phyloP scores from a whole-genome alignment of 352 stramenopile genomes.

The Phytophthora hibernalis region DNA sequence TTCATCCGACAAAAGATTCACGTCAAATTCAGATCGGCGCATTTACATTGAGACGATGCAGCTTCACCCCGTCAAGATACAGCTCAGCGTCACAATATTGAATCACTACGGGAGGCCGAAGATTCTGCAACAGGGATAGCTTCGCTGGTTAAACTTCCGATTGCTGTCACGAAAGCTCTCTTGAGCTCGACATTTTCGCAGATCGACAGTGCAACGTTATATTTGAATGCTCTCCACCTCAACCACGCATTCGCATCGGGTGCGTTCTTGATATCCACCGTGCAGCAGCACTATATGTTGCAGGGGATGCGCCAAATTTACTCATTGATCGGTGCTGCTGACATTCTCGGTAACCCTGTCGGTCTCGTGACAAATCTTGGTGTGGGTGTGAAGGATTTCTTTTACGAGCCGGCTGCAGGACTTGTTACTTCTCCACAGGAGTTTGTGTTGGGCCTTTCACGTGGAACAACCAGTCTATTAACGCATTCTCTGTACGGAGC shows the following conservation, averaged over 20 bases:
- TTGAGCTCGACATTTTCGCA: slow-evolving; percentile 44
- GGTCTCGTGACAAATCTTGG: slow-evolving; percentile 90
- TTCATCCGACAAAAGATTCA: slow-evolving; percentile 33
- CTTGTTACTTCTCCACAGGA: slow-evolving; percentile 88
- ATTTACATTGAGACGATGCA: slow-evolving; percentile 90
- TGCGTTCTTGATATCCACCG: slow-evolving; percentile 70
- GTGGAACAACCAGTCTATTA: slow-evolving; percentile 89
- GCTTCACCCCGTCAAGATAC: slow-evolving; percentile 80
- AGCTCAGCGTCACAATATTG: slow-evolving; percentile 59
- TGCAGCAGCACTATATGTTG: slow-evolving; percentile 86
- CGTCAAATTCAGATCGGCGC: slow-evolving; percentile 50
- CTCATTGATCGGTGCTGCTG: slow-evolving; percentile 85
- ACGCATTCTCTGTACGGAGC: slow-evolving; percentile 92
- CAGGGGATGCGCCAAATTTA: slow-evolving; percentile 87
- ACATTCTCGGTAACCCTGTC: slow-evolving; percentile 91
- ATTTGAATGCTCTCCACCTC: slow-evolving; percentile 85
- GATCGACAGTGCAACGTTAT: slow-evolving; percentile 81
- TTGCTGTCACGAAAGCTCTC: slow-evolving; percentile 42
- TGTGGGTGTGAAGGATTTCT: slow-evolving; percentile 93
- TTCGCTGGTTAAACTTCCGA: slow-evolving; percentile 35
- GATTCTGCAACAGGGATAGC: slow-evolving; percentile 27
- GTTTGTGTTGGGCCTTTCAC: slow-evolving; percentile 89
- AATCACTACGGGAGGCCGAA: slow-evolving; percentile 39
- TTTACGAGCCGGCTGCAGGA: slow-evolving; percentile 92
- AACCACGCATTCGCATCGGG: slow-evolving; percentile 82